These are phyloP conservation scores for Vanrija sp. DNA, from an alignment of 1,284 basidiomycete genomes.

Conservation along the genomic window DNA sequence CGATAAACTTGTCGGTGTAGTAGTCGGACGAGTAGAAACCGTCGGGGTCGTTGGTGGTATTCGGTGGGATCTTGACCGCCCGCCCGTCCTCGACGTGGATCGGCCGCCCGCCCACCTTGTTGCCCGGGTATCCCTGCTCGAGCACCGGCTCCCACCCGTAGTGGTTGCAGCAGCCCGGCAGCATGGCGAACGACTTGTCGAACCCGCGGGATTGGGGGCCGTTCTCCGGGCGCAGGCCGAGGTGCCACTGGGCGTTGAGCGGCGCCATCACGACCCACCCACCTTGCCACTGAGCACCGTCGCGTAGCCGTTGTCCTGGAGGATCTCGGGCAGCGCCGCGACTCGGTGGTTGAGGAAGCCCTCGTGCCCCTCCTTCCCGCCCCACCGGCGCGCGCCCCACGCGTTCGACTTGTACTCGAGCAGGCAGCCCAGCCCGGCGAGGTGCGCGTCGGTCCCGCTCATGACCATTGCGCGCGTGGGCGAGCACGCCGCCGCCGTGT, in stretches of 20 bases:
- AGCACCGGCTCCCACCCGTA: slow-evolving; percentile 20
- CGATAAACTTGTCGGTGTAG: slow-evolving; percentile 27
- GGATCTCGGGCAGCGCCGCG: slow-evolving; percentile 30
- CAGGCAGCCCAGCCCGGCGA: slow-evolving; percentile 7
- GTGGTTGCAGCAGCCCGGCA: slow-evolving; percentile 36
- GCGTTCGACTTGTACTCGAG: slow-evolving; percentile 3
- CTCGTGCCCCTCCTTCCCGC: slow-evolving; percentile 4
- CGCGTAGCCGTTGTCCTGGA: slow-evolving; percentile 20
- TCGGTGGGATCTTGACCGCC: neutral
- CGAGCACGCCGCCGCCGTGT: slow-evolving; percentile 16
- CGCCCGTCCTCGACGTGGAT: slow-evolving; percentile 1
- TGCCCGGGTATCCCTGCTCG: slow-evolving; percentile 4
- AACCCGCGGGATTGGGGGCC: slow-evolving; percentile 32
- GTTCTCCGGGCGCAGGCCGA: slow-evolving; percentile 28
- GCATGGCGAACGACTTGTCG: slow-evolving; percentile 25
- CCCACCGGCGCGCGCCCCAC: slow-evolving; percentile 3
- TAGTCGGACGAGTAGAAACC: slow-evolving; percentile 31
- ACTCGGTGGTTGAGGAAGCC: slow-evolving; percentile 15
- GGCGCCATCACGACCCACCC: neutral
- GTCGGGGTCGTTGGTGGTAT: neutral
- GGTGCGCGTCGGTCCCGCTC: slow-evolving; percentile 9
- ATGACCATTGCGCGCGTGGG: slow-evolving; percentile 11
- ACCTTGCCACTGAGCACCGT: slow-evolving; percentile 15
- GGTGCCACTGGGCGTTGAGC: slow-evolving; percentile 31
- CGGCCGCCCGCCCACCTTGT: slow-evolving; percentile 9